These are phyloP conservation scores for Scheffersomyces coipomensis DNA, from an alignment of 805 yeast species.

Conservation along the genomic window DNA sequence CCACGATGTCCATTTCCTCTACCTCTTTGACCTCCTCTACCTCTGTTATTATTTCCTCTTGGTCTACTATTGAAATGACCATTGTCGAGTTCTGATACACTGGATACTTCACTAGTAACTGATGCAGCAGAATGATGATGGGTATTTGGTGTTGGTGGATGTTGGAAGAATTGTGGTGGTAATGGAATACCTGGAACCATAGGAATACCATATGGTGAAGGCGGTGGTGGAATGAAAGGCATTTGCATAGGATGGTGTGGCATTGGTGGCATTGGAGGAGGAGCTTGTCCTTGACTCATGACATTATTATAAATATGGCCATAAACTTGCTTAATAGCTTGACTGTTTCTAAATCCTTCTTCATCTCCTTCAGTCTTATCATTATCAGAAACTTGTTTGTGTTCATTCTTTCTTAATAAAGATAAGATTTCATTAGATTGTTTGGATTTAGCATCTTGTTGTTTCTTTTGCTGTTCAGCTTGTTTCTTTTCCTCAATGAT, in stretches of 20 bases:
- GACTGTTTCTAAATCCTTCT: conserved; percentile 16
- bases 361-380: conserved; percentile 5
- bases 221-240: conserved; percentile 6
- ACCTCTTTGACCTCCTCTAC: conserved; percentile 15
- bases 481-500: conserved; percentile 7
- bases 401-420: conserved; percentile 17
- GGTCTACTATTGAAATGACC: conserved; percentile 3
- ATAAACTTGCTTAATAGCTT: conserved; percentile 40
- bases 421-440: conserved; percentile 30
- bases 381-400: conserved; percentile 2
- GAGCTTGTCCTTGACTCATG: conserved; percentile 34
- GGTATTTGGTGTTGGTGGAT: conserved; percentile 13
- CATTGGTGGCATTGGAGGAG: conserved; percentile 5
- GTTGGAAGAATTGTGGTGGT: conserved; percentile 33
- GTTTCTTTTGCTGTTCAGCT: conserved; percentile 8
- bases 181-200: conserved; percentile 36
- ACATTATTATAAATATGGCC: conserved; percentile 44
- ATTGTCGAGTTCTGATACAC: background rate
- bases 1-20: conserved; percentile 8
- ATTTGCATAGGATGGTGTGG: conserved; percentile 2
- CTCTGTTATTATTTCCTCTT: conserved; percentile 16
- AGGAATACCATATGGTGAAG: conserved; percentile 14
- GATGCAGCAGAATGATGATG: conserved; percentile 1
- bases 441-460: conserved; percentile 12
- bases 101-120: too few relatives aligned